Base-by-base conservation (phyloP, 768 basidiomycete genomes). In the Mycena vulgaris region DNA sequence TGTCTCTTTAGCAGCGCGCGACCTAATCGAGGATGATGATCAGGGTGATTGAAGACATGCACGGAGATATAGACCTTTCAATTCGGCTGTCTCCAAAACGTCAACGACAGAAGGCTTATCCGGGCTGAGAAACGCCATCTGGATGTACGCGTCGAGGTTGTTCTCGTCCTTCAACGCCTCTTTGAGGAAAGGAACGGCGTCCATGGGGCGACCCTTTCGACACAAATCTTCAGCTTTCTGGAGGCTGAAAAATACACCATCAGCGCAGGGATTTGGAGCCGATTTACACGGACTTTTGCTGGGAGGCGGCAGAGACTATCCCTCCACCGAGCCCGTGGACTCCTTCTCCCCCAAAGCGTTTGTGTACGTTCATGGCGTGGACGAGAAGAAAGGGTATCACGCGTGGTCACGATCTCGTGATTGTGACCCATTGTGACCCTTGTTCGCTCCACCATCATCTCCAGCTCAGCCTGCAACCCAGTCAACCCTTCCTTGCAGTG, bases 81-180 rank as follows among this genome's bases (percentile, higher is more conserved):
- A 51, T 39, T 75, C 78, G 1, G 78, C 79, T 14, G 72, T 55
- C 64, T 80, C 76, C 3, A 83, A 69, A 11, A 76, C 64, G 25
- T 77, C 58, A 3, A 82, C 48, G 4, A 78, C 68, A 17, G 72
- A 71, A 19, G 74, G 64, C 3, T 75, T 65, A 25, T 73, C 75
- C 3, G 48, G 48, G 35, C 49, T 21, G 21, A 84, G 73, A 71
- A 82, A 83, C 3, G 82, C 81, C 31, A 80, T 58, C 63, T 82
- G 79, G 19, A 85, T 77, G 35, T 70, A 76, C 6, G 83, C 84
- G 67, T 85, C 84, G 16, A 86, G 73, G 66, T 85, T 85, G 63
- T 83, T 77, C 2, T 70, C 72, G 68, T 85, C 84, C 62, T 84
- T 75, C 70, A 87, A 75, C 0, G 85, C 84, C 69, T 81, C 80